phyloP scores from a whole-genome alignment of 345 rosid genomes.

The Syzygium grande region DNA sequence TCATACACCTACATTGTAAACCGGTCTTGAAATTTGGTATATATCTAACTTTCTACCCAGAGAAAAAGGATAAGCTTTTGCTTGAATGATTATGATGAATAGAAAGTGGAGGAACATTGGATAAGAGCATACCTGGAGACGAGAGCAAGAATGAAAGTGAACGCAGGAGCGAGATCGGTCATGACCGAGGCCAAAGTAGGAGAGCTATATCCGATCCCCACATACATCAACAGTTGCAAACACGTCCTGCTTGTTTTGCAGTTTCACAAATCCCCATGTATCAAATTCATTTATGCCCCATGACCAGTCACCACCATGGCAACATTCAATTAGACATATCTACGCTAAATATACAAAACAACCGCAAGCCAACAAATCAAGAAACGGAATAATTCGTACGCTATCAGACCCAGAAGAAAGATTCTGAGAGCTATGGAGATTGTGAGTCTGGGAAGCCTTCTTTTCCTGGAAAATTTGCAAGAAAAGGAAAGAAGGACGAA shows the following conservation, averaged over 20 bases:
- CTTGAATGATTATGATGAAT: background rate
- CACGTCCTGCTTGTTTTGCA: background rate
- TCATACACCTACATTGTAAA: background rate
- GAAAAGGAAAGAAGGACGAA: background rate
- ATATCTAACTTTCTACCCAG: background rate
- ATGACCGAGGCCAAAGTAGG: constrained; percentile 42
- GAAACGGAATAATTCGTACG: constrained; percentile 3
- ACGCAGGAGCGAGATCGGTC: constrained; percentile 36
- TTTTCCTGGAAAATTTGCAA: constrained; percentile 5
- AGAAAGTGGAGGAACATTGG: background rate
- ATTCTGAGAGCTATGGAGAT: constrained; percentile 8
- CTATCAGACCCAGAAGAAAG: constrained; percentile 13
- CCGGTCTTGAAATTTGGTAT: background rate
- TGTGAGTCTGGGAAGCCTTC: constrained; percentile 11
- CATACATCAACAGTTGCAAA: constrained; percentile 20
- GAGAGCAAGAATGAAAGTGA: constrained; percentile 36
- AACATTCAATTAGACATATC: background rate
- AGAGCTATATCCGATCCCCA: constrained; percentile 29
- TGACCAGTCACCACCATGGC: background rate
- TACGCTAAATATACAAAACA: background rate
- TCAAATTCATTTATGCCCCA: background rate
- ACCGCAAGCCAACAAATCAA: background rate
- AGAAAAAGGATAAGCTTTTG: background rate
- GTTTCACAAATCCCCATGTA: background rate
- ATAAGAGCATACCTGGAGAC: constrained; percentile 16